Evolutionary conservation across 352 stramenopile genomes (phyloP), one percentile per base, ranked within the genome.

Genomic region (Globisporangium emineosum): DNA sequence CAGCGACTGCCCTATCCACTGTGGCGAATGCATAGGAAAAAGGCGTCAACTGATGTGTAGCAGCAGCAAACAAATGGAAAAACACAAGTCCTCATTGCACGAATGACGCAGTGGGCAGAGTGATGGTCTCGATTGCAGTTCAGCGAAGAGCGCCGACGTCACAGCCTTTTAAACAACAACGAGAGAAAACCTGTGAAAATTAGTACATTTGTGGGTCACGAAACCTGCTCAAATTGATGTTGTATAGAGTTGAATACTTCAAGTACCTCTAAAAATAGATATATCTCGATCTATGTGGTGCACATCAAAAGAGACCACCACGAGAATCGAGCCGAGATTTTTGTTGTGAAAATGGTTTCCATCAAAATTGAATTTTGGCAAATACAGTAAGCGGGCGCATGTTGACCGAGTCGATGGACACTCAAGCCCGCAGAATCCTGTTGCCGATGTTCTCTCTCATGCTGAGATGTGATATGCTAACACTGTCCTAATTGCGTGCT

Each of bases 41-140:
- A 12, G 49, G 10, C 9, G 10, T n/a, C n/a, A 23, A 23, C 2
- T 21, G 27, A 3, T 43, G 10, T 32, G 52, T 17, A 29, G 17
- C 52, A 57, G 9, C n/a, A 57, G 29, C 30, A 57, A 0, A 2
- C 23, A 30, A 10, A 13, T 33, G 21, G 17, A 15, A 35, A 35
- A 43, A 57, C 10, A 30, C 52, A 57, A 57, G 52, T 57, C 52
- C 30, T n/a, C 19, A 27, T 57, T 57, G 52, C 30, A 25, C 10
- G 19, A 3, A 64, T 64, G 57, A 64, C 57, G 45, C 57, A 35
- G 45, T 30, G 52, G 12, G 2, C 19, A 30, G 57, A 54, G 42
- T 54, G 27, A 54, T 23, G 56, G 19, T 43, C 57, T 19, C 30
- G n/a, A 42, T 61, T 61, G 56, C 37, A 53, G 17, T 51, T 52